phyloP scores from a whole-genome alignment of 2,329 filamentous ascomycete genomes.

The Pestalotiopsis sp. region DNA sequence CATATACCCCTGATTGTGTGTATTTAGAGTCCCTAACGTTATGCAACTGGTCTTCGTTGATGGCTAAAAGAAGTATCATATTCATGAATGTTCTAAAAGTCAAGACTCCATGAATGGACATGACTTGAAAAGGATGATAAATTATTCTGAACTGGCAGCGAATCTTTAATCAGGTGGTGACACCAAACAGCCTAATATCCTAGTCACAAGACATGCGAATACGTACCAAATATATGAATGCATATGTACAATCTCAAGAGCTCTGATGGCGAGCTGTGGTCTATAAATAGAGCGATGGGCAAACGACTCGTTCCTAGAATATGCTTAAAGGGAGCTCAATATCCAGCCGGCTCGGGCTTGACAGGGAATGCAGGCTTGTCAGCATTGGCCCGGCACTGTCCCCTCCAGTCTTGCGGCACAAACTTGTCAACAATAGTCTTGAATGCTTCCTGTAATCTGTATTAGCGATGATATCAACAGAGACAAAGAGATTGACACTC shows the following conservation, averaged over 20 bases:
- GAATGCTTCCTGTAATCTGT: slow-evolving; percentile 70
- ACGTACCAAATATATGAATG: neutral
- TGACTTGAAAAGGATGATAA: too few species aligned
- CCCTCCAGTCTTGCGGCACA: slow-evolving; percentile 78
- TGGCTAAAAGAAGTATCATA: too few species aligned
- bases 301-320: neutral
- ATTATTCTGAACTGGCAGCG: too few species aligned
- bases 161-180: too few species aligned
- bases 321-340: slow-evolving; percentile 25
- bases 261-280: neutral
- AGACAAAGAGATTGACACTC: neutral
- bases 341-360: slow-evolving; percentile 56
- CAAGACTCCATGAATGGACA: too few species aligned
- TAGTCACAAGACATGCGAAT: neutral
- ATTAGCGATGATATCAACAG: slow-evolving; percentile 7
- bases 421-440: slow-evolving; percentile 91
- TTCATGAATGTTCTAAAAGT: too few species aligned
- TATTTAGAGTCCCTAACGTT: neutral
- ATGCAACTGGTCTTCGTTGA: neutral
- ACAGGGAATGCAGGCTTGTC: slow-evolving; percentile 46
- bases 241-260: neutral
- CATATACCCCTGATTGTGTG: neutral
- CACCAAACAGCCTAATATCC: too few species aligned
- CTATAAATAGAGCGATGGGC: neutral
- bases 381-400: slow-evolving; percentile 51